Conservation (phyloP, 441 rosid species). For the Adansonia gregorii region DNA sequence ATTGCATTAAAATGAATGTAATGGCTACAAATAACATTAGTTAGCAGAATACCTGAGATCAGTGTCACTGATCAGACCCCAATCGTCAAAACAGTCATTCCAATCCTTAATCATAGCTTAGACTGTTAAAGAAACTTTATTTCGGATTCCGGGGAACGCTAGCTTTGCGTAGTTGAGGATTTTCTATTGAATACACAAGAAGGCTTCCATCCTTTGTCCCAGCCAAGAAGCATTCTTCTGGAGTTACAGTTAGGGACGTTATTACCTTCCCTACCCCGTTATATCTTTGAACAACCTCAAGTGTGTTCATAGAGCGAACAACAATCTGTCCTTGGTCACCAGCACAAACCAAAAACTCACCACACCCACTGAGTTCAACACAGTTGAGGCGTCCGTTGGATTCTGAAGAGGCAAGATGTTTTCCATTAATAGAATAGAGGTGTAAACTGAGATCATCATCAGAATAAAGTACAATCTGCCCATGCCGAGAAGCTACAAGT, state of each 20-base stretch:
- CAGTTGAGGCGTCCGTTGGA: slow-evolving; percentile 95
- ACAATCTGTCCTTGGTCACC: slow-evolving; percentile 98
- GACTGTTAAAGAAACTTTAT: slow-evolving; percentile 45
- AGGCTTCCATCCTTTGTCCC: slow-evolving; percentile 96
- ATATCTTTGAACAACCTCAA: slow-evolving; percentile 77
- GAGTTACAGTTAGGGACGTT: slow-evolving; percentile 81
- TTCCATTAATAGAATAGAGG: slow-evolving; percentile 91
- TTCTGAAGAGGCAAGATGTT: slow-evolving; percentile 89
- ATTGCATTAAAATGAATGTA: neutral
- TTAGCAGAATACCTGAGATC: slow-evolving; percentile 42
- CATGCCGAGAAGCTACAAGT: slow-evolving; percentile 89
- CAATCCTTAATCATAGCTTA: slow-evolving; percentile 32
- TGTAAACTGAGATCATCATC: slow-evolving; percentile 94
- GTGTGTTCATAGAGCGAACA: slow-evolving; percentile 90
- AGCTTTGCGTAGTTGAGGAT: slow-evolving; percentile 67
- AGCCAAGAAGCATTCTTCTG: slow-evolving; percentile 93
- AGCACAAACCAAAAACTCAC: slow-evolving; percentile 89
- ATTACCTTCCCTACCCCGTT: slow-evolving; percentile 84
- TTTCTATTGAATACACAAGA: slow-evolving; percentile 94
- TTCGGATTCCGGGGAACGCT: slow-evolving; percentile 54
- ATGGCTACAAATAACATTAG: slow-evolving; percentile 7
- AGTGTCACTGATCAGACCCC: slow-evolving; percentile 19
- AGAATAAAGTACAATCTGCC: slow-evolving; percentile 76
- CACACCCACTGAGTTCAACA: slow-evolving; percentile 86
- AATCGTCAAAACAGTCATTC: slow-evolving; percentile 25